These are phyloP conservation scores for Actinomucor elegans DNA, from an alignment of 371 early-diverging fungal species.

Conservation along the genomic window DNA sequence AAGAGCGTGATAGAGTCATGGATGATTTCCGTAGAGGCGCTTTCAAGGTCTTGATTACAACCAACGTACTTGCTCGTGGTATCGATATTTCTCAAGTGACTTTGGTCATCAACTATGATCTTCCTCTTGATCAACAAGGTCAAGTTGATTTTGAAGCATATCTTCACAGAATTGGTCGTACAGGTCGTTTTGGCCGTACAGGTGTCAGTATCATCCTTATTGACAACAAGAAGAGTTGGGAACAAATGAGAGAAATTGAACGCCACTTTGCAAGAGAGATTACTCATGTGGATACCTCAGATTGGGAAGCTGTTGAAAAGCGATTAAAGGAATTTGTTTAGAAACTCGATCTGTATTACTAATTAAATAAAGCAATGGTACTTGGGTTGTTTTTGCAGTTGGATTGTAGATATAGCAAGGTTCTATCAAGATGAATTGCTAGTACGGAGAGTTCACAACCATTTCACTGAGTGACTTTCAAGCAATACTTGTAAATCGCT, in stretches of 20 bases:
- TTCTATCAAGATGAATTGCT: no score
- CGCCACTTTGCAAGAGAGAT: conserved; percentile 73
- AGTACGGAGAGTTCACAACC: no score
- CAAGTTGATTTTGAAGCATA: conserved; percentile 91
- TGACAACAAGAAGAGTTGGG: conserved; percentile 62
- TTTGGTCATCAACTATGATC: conserved; percentile 35
- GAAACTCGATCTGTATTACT: conserved; percentile 48
- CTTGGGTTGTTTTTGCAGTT: no score
- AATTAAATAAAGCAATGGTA: no score
- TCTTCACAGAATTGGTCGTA: conserved; percentile 97
- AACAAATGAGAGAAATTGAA: conserved; percentile 77
- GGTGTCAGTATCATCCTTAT: conserved; percentile 97
- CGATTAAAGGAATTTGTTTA: conserved; percentile 86
- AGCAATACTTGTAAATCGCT: no score
- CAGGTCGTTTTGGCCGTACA: conserved; percentile 95
- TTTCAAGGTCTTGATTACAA: conserved; percentile 93
- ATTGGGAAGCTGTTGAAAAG: conserved; percentile 71
- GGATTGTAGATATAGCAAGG: no score
- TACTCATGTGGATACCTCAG: conserved; percentile 70
- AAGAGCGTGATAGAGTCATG: conserved; percentile 88
- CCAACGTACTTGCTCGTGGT: conserved; percentile 96
- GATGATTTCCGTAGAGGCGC: conserved; percentile 88
- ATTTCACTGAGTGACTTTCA: no score
- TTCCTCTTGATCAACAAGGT: conserved; percentile 45
- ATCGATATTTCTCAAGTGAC: conserved; percentile 81